These are phyloP conservation scores for Eutypella sp. DNA, from an alignment of 2,329 filamentous ascomycete species.

Conservation along the genomic window DNA sequence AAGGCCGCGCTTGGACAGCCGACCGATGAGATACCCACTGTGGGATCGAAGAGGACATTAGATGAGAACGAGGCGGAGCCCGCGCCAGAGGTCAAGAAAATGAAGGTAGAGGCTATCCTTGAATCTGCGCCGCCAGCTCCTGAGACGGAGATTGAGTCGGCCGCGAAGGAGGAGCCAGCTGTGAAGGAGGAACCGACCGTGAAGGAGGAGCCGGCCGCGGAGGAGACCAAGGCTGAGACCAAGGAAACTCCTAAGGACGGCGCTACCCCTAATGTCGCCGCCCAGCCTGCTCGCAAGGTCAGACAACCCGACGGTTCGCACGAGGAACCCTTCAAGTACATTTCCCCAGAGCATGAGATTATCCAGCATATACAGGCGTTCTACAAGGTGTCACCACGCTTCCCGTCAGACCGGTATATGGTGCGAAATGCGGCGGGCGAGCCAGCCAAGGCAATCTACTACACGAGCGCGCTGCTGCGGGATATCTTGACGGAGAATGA, in stretches of 20 bases:
- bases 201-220: constrained; percentile 12
- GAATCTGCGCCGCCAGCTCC: constrained; percentile 5
- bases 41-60: constrained; percentile 29
- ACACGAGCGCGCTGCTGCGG: constrained; percentile 78
- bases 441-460: constrained; percentile 93
- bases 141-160: constrained; percentile 9
- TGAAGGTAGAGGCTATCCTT: constrained; percentile 14
- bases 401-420: constrained; percentile 90
- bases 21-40: constrained; percentile 27
- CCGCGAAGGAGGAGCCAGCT: constrained; percentile 13
- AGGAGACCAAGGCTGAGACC: constrained; percentile 12
- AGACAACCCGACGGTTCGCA: constrained; percentile 48
- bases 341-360: constrained; percentile 68
- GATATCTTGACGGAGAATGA: constrained; percentile 86
- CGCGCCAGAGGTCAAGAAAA: constrained; percentile 41
- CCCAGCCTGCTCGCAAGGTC: constrained; percentile 32
- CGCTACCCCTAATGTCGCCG: constrained; percentile 10
- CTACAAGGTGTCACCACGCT: constrained; percentile 77
- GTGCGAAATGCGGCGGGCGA: constrained; percentile 88
- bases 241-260: constrained; percentile 9
- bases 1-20: constrained; percentile 26
- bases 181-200: constrained; percentile 11
- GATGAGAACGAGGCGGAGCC: constrained; percentile 30
- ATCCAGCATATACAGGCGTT: constrained; percentile 75
- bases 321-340: constrained; percentile 94